Evolutionary conservation across 2,329 filamentous ascomycete species (phyloP).

Genomic region (Pseudogymnoascus sp.): DNA sequence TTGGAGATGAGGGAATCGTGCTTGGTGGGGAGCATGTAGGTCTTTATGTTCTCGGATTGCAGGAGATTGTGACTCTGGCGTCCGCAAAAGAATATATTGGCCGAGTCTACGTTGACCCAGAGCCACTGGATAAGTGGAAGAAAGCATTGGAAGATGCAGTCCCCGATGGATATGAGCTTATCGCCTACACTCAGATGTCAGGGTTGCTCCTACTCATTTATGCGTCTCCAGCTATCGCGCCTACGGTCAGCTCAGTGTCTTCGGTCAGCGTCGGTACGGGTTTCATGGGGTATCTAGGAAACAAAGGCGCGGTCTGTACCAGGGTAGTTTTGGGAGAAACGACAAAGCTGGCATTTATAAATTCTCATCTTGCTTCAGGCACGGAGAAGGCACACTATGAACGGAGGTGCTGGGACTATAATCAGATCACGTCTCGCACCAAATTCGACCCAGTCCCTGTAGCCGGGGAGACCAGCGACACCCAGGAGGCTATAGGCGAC

Average conservation of each 20-base stretch:
- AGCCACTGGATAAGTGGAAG: conserved; percentile 71
- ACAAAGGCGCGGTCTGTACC: conserved; percentile 83
- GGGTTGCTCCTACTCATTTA: conserved; percentile 81
- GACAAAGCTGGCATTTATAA: conserved; percentile 81
- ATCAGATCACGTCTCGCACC: conserved; percentile 67
- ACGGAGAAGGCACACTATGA: conserved; percentile 70
- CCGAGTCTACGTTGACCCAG: conserved; percentile 62
- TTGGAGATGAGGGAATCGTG: conserved; percentile 29
- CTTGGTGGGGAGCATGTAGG: conserved; percentile 64
- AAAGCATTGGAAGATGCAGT: conserved; percentile 64
- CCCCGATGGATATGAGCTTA: conserved; percentile 66
- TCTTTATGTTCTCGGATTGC: conserved; percentile 81
- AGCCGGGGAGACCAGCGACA: conserved; percentile 56
- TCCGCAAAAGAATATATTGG: conserved; percentile 71
- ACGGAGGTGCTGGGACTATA: conserved; percentile 80
- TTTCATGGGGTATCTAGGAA: conserved; percentile 85
- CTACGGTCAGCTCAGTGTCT: conserved; percentile 72
- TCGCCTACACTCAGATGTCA: conserved; percentile 77
- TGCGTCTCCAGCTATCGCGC: conserved; percentile 66
- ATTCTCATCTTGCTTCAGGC: conserved; percentile 85
- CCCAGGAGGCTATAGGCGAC: conserved; percentile 66
- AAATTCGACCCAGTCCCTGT: conserved; percentile 68
- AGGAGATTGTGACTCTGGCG: conserved; percentile 85
- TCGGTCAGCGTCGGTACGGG: conserved; percentile 81
- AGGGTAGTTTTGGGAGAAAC: conserved; percentile 83